Conservation (phyloP, 331 rosid species). For the Ulmus americana region DNA sequence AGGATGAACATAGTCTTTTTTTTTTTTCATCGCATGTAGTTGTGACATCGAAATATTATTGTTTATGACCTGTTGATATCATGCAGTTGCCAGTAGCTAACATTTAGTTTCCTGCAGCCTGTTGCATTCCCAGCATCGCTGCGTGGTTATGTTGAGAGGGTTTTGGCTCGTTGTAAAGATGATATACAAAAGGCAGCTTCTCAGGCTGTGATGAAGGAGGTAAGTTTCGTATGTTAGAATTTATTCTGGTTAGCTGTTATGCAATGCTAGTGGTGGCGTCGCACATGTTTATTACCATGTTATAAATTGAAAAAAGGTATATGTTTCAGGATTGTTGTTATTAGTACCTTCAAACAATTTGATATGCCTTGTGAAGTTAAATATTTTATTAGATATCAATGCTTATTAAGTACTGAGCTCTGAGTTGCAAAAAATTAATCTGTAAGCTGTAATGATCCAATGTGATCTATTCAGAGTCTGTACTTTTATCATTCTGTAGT, state of each 20-base stretch:
- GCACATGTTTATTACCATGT: not conserved
- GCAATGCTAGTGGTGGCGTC: constrained; percentile 8
- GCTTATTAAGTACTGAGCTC: too few species aligned
- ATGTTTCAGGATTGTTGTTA: not conserved
- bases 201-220: constrained; percentile 89
- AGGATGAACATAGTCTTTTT: not conserved
- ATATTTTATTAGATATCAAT: too few species aligned
- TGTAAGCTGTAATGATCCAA: too few species aligned
- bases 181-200: constrained; percentile 72
- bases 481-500: too few species aligned
- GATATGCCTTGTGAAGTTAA: not conserved
- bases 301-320: not conserved
- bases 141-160: constrained; percentile 93
- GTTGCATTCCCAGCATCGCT: constrained; percentile 81
- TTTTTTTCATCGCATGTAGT: not conserved
- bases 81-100: constrained; percentile 13
- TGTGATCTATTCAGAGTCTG: too few species aligned
- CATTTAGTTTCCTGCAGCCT: constrained; percentile 54
- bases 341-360: not conserved
- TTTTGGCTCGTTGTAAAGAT: constrained; percentile 86
- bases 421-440: too few species aligned
- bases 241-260: constrained; percentile 16
- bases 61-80: constrained; percentile 14
- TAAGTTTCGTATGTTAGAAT: constrained; percentile 24
- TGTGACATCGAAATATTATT: not conserved